phyloP scores from a whole-genome alignment of 129 eudicot genomes.

The Centrapalus pauciflorus region DNA sequence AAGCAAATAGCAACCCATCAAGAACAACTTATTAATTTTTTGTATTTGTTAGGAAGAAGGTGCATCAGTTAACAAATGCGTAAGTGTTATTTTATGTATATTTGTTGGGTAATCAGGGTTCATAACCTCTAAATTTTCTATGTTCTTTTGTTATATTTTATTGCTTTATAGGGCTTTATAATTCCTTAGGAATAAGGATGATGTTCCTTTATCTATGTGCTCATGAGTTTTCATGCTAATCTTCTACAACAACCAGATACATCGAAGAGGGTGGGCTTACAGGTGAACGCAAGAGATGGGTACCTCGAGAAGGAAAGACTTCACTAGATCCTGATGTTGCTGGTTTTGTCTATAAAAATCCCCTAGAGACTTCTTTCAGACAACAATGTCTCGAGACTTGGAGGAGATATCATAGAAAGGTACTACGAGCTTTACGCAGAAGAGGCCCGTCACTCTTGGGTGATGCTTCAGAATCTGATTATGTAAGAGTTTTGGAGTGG shows the following conservation, averaged over 20 bases:
- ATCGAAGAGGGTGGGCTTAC: conserved; percentile 92
- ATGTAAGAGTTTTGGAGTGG: conserved; percentile 78
- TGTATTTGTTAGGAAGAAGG: too few relatives aligned
- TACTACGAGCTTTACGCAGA: conserved; percentile 59
- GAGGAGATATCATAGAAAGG: conserved; percentile 72
- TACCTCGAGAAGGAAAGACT: conserved; percentile 89
- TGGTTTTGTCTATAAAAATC: conserved; percentile 73
- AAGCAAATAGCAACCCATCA: too few relatives aligned
- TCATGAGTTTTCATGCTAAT: conserved; percentile 16
- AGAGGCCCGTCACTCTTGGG: conserved; percentile 80
- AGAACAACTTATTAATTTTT: too few relatives aligned
- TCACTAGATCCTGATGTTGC: conserved; percentile 89
- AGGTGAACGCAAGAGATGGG: conserved; percentile 97
- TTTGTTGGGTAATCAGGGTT: not conserved
- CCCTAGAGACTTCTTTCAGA: conserved; percentile 90
- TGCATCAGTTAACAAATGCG: too few relatives aligned
- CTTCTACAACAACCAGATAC: conserved; percentile 46
- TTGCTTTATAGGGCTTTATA: not conserved
- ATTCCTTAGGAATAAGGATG: not conserved
- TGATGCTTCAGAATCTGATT: conserved; percentile 66
- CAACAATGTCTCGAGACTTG: conserved; percentile 85
- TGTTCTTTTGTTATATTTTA: not conserved
- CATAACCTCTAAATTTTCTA: not conserved
- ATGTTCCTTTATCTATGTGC: not conserved
- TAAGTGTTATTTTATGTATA: too few relatives aligned